These are phyloP conservation scores for Trichoderma sp. DNA, from an alignment of 2,329 filamentous ascomycete genomes.

Conservation along the genomic window DNA sequence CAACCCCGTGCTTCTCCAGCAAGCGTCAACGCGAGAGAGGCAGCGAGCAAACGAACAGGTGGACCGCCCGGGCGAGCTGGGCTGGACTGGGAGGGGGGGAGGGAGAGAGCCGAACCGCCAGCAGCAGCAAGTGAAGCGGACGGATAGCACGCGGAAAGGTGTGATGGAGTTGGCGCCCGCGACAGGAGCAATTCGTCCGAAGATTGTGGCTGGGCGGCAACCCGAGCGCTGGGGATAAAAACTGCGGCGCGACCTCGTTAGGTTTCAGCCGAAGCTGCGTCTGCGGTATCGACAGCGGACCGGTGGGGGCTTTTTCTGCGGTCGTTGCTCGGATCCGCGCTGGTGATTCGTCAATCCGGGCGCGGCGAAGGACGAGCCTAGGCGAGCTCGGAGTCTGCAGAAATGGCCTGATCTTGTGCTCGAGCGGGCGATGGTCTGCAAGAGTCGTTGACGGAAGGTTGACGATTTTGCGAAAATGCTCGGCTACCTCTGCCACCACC, in stretches of 20 bases:
- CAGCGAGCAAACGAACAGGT: background rate
- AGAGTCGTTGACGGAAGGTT: too few relatives aligned
- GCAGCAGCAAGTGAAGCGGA: background rate
- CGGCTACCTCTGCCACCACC: too few relatives aligned
- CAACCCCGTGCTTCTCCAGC: background rate
- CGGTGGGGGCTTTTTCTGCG: too few relatives aligned
- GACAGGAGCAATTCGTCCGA: constrained; percentile 1
- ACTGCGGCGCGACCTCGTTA: constrained; percentile 23
- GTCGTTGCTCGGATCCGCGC: too few relatives aligned
- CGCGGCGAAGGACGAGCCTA: background rate
- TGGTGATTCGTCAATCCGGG: background rate
- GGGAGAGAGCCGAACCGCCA: background rate
- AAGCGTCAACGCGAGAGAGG: background rate
- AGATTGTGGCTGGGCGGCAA: constrained; percentile 18
- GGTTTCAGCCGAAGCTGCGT: background rate
- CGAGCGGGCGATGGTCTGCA: too few relatives aligned
- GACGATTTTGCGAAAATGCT: too few relatives aligned
- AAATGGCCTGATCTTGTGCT: too few relatives aligned
- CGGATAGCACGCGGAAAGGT: background rate
- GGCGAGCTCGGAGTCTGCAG: too few relatives aligned
- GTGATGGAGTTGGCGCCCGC: background rate
- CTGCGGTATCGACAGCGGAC: too few relatives aligned
- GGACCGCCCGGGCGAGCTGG: background rate
- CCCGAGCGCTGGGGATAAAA: background rate
- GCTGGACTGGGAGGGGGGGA: too few relatives aligned